Conservation (phyloP, 768 basidiomycete genomes). For the Rossbeevera mucosa region DNA sequence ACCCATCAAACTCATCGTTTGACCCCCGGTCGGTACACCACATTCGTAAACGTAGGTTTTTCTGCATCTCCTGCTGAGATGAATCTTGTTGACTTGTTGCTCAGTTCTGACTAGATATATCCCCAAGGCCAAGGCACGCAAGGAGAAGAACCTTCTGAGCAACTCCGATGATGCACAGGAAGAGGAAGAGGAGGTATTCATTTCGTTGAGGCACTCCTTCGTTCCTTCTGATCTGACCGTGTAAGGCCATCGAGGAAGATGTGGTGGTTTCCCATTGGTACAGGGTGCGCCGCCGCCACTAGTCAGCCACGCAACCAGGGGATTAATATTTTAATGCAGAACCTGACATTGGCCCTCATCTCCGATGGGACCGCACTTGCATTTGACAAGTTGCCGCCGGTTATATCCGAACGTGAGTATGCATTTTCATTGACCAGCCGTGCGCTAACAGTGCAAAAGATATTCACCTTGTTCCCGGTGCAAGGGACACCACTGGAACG, state of each 20-base stretch:
- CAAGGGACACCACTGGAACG: slow-evolving; percentile 60
- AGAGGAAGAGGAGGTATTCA: slow-evolving; percentile 48
- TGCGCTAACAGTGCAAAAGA: slow-evolving; percentile 39
- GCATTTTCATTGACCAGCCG: neutral
- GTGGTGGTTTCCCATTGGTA: slow-evolving; percentile 84
- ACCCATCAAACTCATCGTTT: slow-evolving; percentile 55
- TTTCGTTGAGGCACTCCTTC: slow-evolving; percentile 5
- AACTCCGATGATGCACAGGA: slow-evolving; percentile 36
- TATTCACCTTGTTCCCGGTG: slow-evolving; percentile 53
- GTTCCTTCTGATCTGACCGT: slow-evolving; percentile 6
- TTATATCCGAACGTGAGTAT: slow-evolving; percentile 57
- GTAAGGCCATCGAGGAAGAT: slow-evolving; percentile 40
- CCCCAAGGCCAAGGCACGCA: slow-evolving; percentile 65
- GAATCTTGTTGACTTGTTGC: slow-evolving; percentile 2
- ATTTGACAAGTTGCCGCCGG: slow-evolving; percentile 51
- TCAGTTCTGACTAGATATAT: slow-evolving; percentile 85
- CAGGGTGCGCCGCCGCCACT: slow-evolving; percentile 39
- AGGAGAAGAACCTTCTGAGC: slow-evolving; percentile 75
- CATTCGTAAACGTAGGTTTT: slow-evolving; percentile 61
- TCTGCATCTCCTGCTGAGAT: neutral
- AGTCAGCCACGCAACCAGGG: neutral
- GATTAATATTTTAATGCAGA: slow-evolving; percentile 40
- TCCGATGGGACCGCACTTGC: slow-evolving; percentile 61
- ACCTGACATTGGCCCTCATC: slow-evolving; percentile 82
- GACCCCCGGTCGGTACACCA: slow-evolving; percentile 59